Conservation (phyloP, 306 rosid genomes). For the Cicer judaicum region DNA sequence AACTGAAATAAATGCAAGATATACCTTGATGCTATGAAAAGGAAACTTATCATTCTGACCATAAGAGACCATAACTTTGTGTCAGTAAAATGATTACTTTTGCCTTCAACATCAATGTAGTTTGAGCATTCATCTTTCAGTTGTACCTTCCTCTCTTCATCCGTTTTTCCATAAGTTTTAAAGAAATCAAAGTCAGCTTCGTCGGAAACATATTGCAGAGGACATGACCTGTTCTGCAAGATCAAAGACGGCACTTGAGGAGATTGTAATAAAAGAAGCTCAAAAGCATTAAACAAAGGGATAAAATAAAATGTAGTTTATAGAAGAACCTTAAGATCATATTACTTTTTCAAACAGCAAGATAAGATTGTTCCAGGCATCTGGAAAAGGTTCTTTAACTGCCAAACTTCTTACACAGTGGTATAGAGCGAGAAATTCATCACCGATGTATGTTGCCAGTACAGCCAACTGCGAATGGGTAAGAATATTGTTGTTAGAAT, state of each 20-base stretch:
- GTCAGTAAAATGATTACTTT: constrained; percentile 42
- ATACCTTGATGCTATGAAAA: constrained; percentile 83
- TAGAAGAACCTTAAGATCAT: constrained; percentile 21
- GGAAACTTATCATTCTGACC: constrained; percentile 74
- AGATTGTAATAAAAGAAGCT: constrained; percentile 35
- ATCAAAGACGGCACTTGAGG: constrained; percentile 52
- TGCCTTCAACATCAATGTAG: constrained; percentile 40
- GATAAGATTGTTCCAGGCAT: constrained; percentile 81
- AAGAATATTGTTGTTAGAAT: background rate
- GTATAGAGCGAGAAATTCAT: constrained; percentile 92
- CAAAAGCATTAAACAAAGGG: constrained; percentile 13
- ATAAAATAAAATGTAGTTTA: constrained; percentile 7
- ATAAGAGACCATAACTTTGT: constrained; percentile 69
- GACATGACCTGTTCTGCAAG: constrained; percentile 82
- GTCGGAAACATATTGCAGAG: constrained; percentile 48
- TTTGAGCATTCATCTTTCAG: constrained; percentile 45
- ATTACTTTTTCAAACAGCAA: constrained; percentile 87
- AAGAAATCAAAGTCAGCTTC: constrained; percentile 56
- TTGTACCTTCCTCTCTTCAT: constrained; percentile 38
- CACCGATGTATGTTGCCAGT: constrained; percentile 86
- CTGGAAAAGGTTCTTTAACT: constrained; percentile 92
- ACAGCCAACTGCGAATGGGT: constrained; percentile 79
- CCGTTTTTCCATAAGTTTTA: constrained; percentile 51
- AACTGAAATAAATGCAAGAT: constrained; percentile 36
- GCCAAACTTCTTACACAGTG: constrained; percentile 93